These are phyloP conservation scores for Exophiala spinifera DNA, from an alignment of 2,329 filamentous ascomycete species.

Conservation along the genomic window DNA sequence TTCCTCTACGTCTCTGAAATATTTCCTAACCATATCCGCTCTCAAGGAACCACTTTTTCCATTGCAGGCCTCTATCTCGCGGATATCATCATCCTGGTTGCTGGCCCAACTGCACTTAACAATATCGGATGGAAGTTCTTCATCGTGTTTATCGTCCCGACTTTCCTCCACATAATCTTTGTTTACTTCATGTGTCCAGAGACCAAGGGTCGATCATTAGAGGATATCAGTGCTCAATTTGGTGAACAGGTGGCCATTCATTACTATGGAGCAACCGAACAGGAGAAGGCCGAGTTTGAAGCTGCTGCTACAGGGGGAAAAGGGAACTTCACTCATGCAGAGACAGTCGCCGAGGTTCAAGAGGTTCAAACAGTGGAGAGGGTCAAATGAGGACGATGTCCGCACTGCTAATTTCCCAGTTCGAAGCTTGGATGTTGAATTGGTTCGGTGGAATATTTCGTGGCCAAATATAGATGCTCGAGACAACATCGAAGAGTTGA, in stretches of 20 bases:
- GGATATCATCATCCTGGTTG: constrained; percentile 37
- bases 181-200: constrained; percentile 39
- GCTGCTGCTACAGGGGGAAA: no score
- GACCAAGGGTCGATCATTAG: constrained; percentile 36
- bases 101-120: constrained; percentile 35
- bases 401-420: no score
- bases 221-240: constrained; percentile 39
- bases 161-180: constrained; percentile 32
- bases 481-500: no score
- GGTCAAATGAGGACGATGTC: no score
- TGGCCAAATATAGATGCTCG: no score
- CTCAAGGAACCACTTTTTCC: constrained; percentile 25
- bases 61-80: constrained; percentile 34
- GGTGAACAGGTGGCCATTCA: constrained; percentile 35
- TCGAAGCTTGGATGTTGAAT: no score
- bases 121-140: constrained; percentile 39
- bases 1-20: constrained; percentile 27
- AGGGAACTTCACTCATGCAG: no score
- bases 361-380: no score
- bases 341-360: no score
- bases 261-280: constrained; percentile 30
- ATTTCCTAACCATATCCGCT: constrained; percentile 25
- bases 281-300: constrained; percentile 31
- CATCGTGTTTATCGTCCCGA: constrained; percentile 38
- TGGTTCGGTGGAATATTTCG: no score